Conservation (phyloP, 768 basidiomycete species). For the Boletus coccyginus region DNA sequence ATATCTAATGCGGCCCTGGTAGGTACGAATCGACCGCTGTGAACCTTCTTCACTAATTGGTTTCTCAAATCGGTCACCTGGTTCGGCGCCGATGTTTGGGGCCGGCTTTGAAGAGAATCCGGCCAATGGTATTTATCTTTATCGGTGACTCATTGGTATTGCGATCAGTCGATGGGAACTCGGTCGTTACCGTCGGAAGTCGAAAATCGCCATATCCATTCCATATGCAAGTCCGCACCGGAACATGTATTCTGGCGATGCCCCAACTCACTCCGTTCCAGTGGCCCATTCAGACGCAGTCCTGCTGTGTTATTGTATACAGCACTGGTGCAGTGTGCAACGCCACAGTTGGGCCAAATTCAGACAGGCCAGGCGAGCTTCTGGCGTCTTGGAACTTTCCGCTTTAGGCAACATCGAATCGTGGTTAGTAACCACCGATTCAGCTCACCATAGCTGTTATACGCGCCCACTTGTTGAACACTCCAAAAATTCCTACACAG, state of each 20-base stretch:
- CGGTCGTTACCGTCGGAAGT: constrained; percentile 1
- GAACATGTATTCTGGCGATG: constrained; percentile 10
- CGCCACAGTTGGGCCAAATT: background rate
- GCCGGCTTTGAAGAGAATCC: background rate
- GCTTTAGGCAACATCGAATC: constrained; percentile 5
- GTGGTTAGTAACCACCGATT: constrained; percentile 2
- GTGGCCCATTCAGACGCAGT: constrained; percentile 4
- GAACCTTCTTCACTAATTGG: background rate
- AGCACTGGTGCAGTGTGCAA: constrained; percentile 12
- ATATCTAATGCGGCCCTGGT: background rate
- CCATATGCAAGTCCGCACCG: constrained; percentile 2
- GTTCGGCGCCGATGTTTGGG: constrained; percentile 4
- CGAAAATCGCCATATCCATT: constrained; percentile 9
- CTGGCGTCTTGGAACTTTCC: background rate
- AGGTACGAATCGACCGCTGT: background rate
- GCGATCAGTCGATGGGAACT: background rate
- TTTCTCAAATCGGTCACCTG: constrained; percentile 3
- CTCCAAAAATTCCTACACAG: background rate
- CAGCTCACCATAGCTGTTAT: background rate
- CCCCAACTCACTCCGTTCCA: background rate
- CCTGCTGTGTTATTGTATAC: constrained; percentile 11
- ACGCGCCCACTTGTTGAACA: background rate
- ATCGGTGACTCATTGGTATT: background rate
- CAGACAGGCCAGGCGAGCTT: background rate
- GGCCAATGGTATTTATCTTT: background rate